Evolutionary conservation across 495 filamentous ascomycete species (phyloP), one percentile per base, ranked within the genome.

Genomic region (Viridothelium virens): DNA sequence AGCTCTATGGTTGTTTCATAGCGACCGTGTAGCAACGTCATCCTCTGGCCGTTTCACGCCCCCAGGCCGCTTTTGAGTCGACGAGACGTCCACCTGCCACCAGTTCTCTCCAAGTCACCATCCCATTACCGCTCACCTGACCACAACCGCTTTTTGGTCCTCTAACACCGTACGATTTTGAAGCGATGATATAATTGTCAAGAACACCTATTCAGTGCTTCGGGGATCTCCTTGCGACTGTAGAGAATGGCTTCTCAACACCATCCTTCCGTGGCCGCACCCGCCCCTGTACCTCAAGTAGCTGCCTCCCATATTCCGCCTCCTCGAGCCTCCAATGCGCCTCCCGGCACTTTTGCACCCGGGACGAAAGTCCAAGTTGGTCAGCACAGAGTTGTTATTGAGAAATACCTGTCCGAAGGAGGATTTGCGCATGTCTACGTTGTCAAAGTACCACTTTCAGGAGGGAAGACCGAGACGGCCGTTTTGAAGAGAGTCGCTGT

Each of bases 381-480:
- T 72, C 84, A 82, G 67, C 95, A 97, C 76, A 86, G 91, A 67
- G 95, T 96, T 37, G 83, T 92, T n/a, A 93, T 98, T 64, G 94
- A 97, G 73, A 95, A 92, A 76, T 98, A 98, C 79, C 86, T 98
- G 38, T 97, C 94, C 50, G 94, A 98, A 81, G 94, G 95, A 67
- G 94, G 94, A 37, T 98, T 98, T 73, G 94, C 94, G 71, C 94
- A 98, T 79, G 95, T 98, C 70, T 98, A 98, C 77, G 86, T 97
- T 46, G 94, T 96, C 73, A 90, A 89, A 71, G 81, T 97, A 64
- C 87, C 91, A 37, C 81, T 87, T 64, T 81, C 89, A 44, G 78
- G 91, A 76, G 85, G 94, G 76, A 89, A 90, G 67, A 87, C 89
- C 63, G 91, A 96, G 71, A 84, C 84, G 67, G 93, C 91, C 1